Percentiles rank a stretch among this genome's conserved stretches.
phyloP scores from a whole-genome alignment of 2,329 filamentous ascomycete species.

The Colletotrichum destructivum region DNA sequence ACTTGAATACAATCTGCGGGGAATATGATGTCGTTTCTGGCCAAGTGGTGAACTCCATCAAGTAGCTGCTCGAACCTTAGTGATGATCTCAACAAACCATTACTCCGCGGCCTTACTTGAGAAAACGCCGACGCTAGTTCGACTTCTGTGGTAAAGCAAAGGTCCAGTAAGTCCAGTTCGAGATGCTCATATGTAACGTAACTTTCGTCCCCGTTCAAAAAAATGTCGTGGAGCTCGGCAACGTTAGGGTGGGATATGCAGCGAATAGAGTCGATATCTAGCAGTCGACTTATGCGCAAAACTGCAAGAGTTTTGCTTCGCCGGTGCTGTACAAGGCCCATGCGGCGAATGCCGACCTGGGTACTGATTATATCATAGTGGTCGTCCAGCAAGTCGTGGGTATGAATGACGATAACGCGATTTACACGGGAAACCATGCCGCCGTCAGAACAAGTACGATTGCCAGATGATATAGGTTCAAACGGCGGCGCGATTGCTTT shows the following conservation, averaged over 20 bases:
- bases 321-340: neutral
- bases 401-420: neutral
- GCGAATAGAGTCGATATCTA: neutral
- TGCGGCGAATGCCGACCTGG: neutral
- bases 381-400: neutral
- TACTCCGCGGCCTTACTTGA: neutral
- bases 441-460: neutral
- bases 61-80: neutral
- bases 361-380: neutral
- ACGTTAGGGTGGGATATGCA: neutral
- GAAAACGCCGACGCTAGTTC: neutral
- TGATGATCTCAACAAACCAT: neutral
- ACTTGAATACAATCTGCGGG: neutral
- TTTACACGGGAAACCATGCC: neutral
- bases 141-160: neutral
- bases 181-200: conserved; percentile 5
- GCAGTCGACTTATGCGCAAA: neutral
- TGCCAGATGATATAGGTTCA: neutral
- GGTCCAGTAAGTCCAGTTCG: neutral
- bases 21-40: neutral
- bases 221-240: neutral
- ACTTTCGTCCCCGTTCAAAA: neutral
- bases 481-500: neutral
- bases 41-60: neutral
- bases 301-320: neutral